Percentiles rank a stretch among this genome's conserved stretches.
Conservation (phyloP, 352 stramenopile genomes). For the Blastocystis sp. region DNA sequence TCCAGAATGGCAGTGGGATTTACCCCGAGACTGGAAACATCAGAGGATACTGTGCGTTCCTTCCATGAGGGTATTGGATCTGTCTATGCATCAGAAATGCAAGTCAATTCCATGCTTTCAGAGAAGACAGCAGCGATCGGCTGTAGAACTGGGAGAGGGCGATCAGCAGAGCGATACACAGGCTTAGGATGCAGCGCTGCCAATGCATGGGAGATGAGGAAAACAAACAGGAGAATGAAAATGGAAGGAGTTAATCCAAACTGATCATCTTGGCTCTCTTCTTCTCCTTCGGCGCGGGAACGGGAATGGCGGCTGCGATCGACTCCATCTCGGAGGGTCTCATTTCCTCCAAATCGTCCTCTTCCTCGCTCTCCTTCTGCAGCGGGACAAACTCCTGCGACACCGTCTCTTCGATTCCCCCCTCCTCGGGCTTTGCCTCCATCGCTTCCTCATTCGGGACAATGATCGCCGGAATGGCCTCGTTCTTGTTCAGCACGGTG, state of each 20-base stretch:
- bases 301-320: neutral
- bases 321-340: conserved; percentile 19
- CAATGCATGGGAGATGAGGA: neutral
- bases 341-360: conserved; percentile 14
- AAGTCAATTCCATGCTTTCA: neutral
- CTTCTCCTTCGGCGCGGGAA: conserved; percentile 5
- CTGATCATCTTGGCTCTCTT: conserved; percentile 58
- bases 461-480: conserved; percentile 40
- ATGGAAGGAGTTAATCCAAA: conserved; percentile 33
- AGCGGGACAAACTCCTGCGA: neutral
- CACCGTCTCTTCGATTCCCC: neutral
- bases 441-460: conserved; percentile 11
- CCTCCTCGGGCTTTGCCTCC: conserved; percentile 1
- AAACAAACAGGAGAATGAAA: conserved; percentile 1
- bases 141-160: neutral
- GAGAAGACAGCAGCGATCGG: neutral
- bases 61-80: neutral
- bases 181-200: neutral
- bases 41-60: neutral
- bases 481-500: conserved; percentile 35
- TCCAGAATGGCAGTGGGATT: neutral
- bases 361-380: conserved; percentile 27
- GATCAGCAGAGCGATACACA: neutral
- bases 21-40: too few species aligned
- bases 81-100: neutral